Evolutionary conservation across 2,329 filamentous ascomycete species (phyloP), one percentile per base, ranked within the genome.

Genomic region (Colletotrichum tropicale): DNA sequence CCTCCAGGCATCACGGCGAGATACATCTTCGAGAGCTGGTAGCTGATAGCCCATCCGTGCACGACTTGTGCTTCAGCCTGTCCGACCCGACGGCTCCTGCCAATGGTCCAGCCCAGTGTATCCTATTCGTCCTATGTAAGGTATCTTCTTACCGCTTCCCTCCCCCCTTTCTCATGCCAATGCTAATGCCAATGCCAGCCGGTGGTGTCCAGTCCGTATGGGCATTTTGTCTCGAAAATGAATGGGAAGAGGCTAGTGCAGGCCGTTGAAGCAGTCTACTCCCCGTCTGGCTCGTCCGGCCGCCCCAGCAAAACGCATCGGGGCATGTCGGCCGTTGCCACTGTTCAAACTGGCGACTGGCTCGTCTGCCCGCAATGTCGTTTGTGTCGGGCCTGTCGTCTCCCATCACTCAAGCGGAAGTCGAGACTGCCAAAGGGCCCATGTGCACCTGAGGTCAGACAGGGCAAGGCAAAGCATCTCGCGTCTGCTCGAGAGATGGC

Each of bases 221-320:
- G 43, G 10, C 43, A 21, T 52, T 21, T 21, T 52, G 28, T 26
- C 64, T 71, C 38, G 38, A 34, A 55, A 56, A 67, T 30, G 62
- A 34, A 70, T 72, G 34, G 24, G 68, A 56, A 58, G 48, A 61
- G 32, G 58, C 61, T 75, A 52, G 69, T 18, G 60, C 62, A 67
- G 68, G 55, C 55, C 61, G 68, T 71, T 61, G 55, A 62, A 66
- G 52, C 52, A 75, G 68, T 75, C 69, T 66, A 72, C 56, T 38
- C 72, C 72, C 21, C 52, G 69, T 72, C 62, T 67, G 56, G 69
- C 38, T 38, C 61, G 32, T 65, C 43, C 61, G 56, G 34, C 73
- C 73, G 62, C 34, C 24, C 36, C n/a, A 30, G 34, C 34, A 34
- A 32, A 26, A 48, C 61, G 61, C 36, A 72, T 72, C 56, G 24